A percentile compares a stretch with the other conserved stretches of the same genome.
These are phyloP conservation scores for Acanthamoeba lenticulata DNA, from an alignment of 208 protist species.

Conservation along the genomic window DNA sequence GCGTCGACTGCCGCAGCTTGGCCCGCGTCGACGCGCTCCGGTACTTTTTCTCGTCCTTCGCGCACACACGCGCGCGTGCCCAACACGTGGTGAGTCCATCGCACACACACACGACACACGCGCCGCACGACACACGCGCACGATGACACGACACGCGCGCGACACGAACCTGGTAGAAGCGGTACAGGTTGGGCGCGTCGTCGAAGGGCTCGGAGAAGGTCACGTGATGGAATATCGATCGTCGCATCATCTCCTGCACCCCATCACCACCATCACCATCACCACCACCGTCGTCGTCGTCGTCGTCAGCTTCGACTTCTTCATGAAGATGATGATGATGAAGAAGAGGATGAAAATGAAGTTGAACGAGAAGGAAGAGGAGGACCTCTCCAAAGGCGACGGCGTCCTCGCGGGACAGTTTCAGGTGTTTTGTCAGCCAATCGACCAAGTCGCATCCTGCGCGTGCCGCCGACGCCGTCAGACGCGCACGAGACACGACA, in stretches of 20 bases:
- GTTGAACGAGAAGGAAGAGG: neutral
- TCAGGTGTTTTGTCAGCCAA: constrained; percentile 28
- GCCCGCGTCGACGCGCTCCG: neutral
- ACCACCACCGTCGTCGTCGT: too few species aligned
- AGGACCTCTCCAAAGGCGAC: constrained; percentile 18
- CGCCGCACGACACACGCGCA: neutral
- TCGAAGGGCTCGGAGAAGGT: constrained; percentile 25
- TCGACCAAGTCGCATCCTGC: constrained; percentile 8
- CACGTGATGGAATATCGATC: constrained; percentile 44
- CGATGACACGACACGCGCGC: neutral
- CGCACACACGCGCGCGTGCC: too few species aligned
- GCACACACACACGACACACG: neutral
- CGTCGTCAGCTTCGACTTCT: neutral
- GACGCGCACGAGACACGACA: too few species aligned
- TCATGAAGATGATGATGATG: too few species aligned
- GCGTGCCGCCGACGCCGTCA: too few species aligned
- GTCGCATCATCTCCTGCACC: constrained; percentile 25
- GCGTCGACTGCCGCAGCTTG: neutral
- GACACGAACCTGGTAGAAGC: constrained; percentile 15
- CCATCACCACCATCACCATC: too few species aligned
- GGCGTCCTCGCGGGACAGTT: constrained; percentile 7
- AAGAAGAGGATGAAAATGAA: neutral
- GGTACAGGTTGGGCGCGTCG: constrained; percentile 3
- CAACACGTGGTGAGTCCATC: neutral
- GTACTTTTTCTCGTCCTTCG: constrained; percentile 5